These are phyloP conservation scores for Hemerocallis citrina DNA, from an alignment of 106 monocot genomes.

Conservation along the genomic window DNA sequence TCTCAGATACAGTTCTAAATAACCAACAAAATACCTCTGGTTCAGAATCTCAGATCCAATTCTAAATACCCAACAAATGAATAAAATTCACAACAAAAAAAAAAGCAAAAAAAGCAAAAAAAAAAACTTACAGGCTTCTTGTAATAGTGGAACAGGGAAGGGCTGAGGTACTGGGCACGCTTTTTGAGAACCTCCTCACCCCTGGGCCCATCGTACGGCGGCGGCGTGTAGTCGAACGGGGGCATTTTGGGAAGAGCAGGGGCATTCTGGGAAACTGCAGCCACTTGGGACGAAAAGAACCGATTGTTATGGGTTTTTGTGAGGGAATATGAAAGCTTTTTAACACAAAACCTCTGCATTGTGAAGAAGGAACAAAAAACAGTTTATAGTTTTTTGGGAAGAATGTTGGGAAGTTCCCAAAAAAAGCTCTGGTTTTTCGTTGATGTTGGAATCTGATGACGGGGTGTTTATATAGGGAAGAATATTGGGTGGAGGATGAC, in stretches of 20 bases:
- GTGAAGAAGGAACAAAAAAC: too few species aligned
- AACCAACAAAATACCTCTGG: too few species aligned
- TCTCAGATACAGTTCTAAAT: too few species aligned
- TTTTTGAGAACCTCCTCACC: constrained; percentile 61
- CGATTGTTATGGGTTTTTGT: too few species aligned
- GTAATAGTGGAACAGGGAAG: constrained; percentile 71
- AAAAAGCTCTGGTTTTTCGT: too few species aligned
- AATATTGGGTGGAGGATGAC: too few species aligned
- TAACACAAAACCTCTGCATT: too few species aligned
- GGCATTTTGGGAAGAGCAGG: constrained; percentile 56
- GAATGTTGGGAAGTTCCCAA: too few species aligned
- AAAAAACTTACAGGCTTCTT: constrained; percentile 59
- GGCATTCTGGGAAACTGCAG: constrained; percentile 31
- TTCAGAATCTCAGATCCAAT: constrained; percentile 17
- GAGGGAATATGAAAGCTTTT: too few species aligned
- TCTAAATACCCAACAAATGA: neutral
- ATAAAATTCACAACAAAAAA: neutral
- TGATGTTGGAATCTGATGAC: too few species aligned
- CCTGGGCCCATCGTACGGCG: constrained; percentile 62
- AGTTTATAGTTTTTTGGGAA: too few species aligned
- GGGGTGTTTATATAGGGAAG: too few species aligned
- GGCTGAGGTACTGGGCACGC: constrained; percentile 73
- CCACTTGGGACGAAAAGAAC: constrained; percentile 3
- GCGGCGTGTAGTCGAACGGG: constrained; percentile 61
- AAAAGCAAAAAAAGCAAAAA: neutral